Conservation (phyloP, 2,329 filamentous ascomycete genomes). For the Arthroderma sp. region DNA sequence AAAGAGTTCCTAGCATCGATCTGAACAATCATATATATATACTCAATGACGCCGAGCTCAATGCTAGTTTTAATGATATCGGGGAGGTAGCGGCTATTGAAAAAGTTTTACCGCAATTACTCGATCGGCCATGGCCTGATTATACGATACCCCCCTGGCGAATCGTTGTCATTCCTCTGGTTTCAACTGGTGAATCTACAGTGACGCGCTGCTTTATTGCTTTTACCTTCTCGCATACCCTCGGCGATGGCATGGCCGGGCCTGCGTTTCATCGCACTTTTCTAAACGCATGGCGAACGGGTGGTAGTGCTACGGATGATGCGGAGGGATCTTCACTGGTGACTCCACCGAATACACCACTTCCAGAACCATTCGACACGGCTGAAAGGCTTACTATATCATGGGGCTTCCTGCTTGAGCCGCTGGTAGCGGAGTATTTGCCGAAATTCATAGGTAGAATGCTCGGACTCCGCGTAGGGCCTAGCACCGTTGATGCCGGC, state of each 20-base stretch:
- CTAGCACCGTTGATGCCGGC: constrained; percentile 13
- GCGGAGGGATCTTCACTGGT: constrained; percentile 3
- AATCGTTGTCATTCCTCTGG: constrained; percentile 25
- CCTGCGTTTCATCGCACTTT: constrained; percentile 32
- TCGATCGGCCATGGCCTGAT: constrained; percentile 22
- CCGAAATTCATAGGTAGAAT: constrained; percentile 21
- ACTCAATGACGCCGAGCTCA: neutral
- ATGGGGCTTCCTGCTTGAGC: constrained; percentile 31
- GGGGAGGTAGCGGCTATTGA: constrained; percentile 13
- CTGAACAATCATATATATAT: constrained; percentile 29
- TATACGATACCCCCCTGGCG: constrained; percentile 29
- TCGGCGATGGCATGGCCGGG: constrained; percentile 33
- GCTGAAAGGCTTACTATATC: constrained; percentile 29
- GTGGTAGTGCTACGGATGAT: neutral
- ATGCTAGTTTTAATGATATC: neutral
- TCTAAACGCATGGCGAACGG: constrained; percentile 12
- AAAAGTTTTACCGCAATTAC: constrained; percentile 16
- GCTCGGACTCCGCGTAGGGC: constrained; percentile 22
- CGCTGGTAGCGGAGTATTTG: constrained; percentile 26
- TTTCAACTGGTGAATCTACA: neutral
- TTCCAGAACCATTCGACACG: constrained; percentile 28
- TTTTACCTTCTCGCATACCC: constrained; percentile 32
- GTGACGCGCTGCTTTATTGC: constrained; percentile 20
- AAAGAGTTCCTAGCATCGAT: constrained; percentile 20
- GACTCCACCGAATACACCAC: constrained; percentile 11